These are phyloP conservation scores for Umbilicaria muhlenbergii DNA, from an alignment of 495 filamentous ascomycete genomes.

Conservation along the genomic window DNA sequence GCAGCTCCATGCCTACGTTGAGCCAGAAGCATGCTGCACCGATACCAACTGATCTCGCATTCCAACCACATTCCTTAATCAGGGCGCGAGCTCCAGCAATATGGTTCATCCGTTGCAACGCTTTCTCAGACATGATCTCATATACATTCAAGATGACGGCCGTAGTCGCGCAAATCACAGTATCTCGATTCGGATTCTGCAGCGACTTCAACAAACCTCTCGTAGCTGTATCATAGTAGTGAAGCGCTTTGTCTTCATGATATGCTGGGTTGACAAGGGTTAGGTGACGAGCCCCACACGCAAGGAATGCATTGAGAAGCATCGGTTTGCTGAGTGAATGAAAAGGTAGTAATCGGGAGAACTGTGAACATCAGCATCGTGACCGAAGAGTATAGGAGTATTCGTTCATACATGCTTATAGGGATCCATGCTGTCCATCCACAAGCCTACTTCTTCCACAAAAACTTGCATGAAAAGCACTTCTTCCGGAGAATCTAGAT, in stretches of 20 bases:
- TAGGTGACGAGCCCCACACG: slow-evolving; percentile 76
- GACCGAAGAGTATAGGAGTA: background rate
- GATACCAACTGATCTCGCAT: slow-evolving; percentile 60
- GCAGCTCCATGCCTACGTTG: slow-evolving; percentile 77
- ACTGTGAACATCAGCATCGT: slow-evolving; percentile 29
- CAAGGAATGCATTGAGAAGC: slow-evolving; percentile 81
- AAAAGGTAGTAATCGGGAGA: slow-evolving; percentile 66
- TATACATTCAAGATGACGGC: slow-evolving; percentile 84
- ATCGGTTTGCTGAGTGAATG: slow-evolving; percentile 71
- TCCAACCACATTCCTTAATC: slow-evolving; percentile 86
- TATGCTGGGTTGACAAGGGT: slow-evolving; percentile 54
- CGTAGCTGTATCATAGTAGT: slow-evolving; percentile 74
- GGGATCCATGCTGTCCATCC: slow-evolving; percentile 88
- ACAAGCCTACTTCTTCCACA: slow-evolving; percentile 76
- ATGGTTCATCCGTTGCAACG: slow-evolving; percentile 67
- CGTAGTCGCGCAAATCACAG: slow-evolving; percentile 72
- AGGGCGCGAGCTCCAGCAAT: slow-evolving; percentile 75
- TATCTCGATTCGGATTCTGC: slow-evolving; percentile 71
- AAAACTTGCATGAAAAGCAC: slow-evolving; percentile 79
- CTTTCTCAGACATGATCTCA: slow-evolving; percentile 72
- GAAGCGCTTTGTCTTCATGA: slow-evolving; percentile 57
- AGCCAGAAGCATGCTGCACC: slow-evolving; percentile 91
- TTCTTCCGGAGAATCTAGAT: slow-evolving; percentile 58
- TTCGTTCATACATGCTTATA: slow-evolving; percentile 54
- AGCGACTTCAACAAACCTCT: slow-evolving; percentile 53